These are phyloP conservation scores for Paulownia fortunei DNA, from an alignment of 257 asterid species.

Conservation along the genomic window DNA sequence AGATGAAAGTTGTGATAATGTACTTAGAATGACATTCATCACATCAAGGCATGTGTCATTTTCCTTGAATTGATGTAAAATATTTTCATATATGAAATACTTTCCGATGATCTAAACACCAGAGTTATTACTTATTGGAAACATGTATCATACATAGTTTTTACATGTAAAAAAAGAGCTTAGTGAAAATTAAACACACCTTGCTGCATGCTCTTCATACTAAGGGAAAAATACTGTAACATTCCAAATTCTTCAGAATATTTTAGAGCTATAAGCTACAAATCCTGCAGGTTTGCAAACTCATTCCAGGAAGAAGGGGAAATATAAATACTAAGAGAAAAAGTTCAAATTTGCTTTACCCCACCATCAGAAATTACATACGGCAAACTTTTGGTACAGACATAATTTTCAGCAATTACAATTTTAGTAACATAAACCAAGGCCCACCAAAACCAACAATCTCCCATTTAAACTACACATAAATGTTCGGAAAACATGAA, in stretches of 20 bases:
- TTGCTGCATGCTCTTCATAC: not conserved
- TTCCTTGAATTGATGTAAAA: not conserved
- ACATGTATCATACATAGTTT: not conserved
- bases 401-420: too few relatives aligned
- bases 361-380: not conserved
- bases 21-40: too few relatives aligned
- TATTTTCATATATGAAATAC: not conserved
- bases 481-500: not conserved
- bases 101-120: not conserved
- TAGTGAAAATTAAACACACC: not conserved
- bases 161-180: too few relatives aligned
- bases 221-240: too few relatives aligned
- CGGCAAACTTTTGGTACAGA: not conserved
- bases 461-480: not conserved
- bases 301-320: too few relatives aligned
- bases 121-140: not conserved
- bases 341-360: too few relatives aligned
- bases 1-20: too few relatives aligned
- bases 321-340: too few relatives aligned
- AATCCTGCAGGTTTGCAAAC: not conserved
- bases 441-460: not conserved
- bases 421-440: not conserved
- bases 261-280: not conserved
- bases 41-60: not conserved
- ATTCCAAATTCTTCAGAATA: too few relatives aligned